phyloP scores from a whole-genome alignment of 441 rosid species.

The Adansonia gregorii region DNA sequence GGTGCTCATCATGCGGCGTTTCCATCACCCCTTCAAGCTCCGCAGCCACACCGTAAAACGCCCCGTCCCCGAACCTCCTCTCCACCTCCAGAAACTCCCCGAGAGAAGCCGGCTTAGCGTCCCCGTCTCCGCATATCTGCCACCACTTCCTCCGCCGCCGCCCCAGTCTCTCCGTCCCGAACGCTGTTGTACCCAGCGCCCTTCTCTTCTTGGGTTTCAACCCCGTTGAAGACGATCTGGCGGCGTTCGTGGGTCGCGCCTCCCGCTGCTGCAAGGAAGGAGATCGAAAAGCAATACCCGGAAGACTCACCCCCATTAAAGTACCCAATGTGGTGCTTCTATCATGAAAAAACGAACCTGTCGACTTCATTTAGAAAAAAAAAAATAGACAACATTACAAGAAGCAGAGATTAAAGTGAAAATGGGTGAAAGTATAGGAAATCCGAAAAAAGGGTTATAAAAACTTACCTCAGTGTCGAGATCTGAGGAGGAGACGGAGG shows the following conservation, averaged over 20 bases:
- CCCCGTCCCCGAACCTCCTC: constrained; percentile 72
- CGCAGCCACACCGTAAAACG: constrained; percentile 49
- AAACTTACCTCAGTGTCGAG: constrained; percentile 78
- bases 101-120: constrained; percentile 63
- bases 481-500: constrained; percentile 87
- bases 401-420: background rate
- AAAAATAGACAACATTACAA: too few species aligned
- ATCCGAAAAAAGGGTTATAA: background rate
- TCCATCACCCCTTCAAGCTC: constrained; percentile 56
- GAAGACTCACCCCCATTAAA: constrained; percentile 79
- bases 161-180: constrained; percentile 40
- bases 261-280: constrained; percentile 44
- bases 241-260: constrained; percentile 20
- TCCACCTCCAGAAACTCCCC: constrained; percentile 88
- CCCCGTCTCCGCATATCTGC: constrained; percentile 72
- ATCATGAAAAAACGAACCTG: constrained; percentile 90
- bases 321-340: constrained; percentile 90
- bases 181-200: constrained; percentile 9
- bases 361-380: constrained; percentile 47
- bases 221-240: constrained; percentile 31
- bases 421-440: background rate
- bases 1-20: constrained; percentile 28
- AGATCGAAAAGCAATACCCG: constrained; percentile 57
- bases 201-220: constrained; percentile 36
- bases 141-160: constrained; percentile 73